These are phyloP conservation scores for Metarhizium sp. DNA, from an alignment of 2,329 filamentous ascomycete genomes.

Conservation along the genomic window DNA sequence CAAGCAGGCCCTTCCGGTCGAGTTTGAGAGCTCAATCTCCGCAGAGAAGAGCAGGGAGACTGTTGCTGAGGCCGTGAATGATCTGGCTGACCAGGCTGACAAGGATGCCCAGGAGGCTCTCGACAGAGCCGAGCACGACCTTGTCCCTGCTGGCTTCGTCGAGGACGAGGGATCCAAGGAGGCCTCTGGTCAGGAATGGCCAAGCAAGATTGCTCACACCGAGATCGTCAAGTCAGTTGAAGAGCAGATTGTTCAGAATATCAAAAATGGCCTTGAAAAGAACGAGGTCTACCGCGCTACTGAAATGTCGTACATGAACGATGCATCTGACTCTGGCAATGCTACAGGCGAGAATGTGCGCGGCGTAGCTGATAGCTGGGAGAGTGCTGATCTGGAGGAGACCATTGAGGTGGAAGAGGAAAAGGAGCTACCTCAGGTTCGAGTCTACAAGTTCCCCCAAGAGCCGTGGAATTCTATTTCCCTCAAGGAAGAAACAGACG, in stretches of 20 bases:
- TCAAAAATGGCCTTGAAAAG: slow-evolving; percentile 46
- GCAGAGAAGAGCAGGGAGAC: slow-evolving; percentile 57
- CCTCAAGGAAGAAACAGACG: slow-evolving; percentile 49
- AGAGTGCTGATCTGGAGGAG: slow-evolving; percentile 71
- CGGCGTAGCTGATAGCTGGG: slow-evolving; percentile 79
- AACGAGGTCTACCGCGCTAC: slow-evolving; percentile 32
- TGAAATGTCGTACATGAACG: slow-evolving; percentile 34
- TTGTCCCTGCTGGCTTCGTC: slow-evolving; percentile 34
- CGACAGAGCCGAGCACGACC: slow-evolving; percentile 42
- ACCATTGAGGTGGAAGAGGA: slow-evolving; percentile 59
- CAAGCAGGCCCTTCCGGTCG: slow-evolving; percentile 19
- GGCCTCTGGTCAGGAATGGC: slow-evolving; percentile 20
- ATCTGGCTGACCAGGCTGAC: slow-evolving; percentile 46
- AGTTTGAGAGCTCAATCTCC: slow-evolving; percentile 18
- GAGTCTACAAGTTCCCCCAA: slow-evolving; percentile 93
- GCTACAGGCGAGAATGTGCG: slow-evolving; percentile 46
- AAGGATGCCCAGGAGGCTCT: slow-evolving; percentile 56
- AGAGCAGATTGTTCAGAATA: slow-evolving; percentile 13
- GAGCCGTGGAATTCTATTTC: slow-evolving; percentile 89
- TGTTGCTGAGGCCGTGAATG: slow-evolving; percentile 60
- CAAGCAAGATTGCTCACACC: background rate
- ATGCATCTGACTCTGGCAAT: slow-evolving; percentile 38
- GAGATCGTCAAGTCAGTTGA: slow-evolving; percentile 8
- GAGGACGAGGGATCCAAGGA: slow-evolving; percentile 7
- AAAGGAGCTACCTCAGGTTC: slow-evolving; percentile 55